These are phyloP conservation scores for Psilocybe azurescens DNA, from an alignment of 768 basidiomycete genomes.

Conservation along the genomic window DNA sequence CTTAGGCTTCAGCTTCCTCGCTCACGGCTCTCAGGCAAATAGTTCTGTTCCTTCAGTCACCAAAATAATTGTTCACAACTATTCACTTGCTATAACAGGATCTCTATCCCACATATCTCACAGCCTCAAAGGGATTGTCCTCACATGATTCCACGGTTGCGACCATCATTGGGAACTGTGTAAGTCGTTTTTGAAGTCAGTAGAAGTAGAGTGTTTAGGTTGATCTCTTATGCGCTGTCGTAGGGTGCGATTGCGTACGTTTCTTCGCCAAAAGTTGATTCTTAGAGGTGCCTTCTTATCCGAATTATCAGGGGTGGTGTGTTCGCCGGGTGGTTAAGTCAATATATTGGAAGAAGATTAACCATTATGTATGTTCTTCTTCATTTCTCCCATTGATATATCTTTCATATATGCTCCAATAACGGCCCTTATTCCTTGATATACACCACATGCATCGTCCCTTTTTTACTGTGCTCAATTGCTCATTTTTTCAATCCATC, in stretches of 20 bases:
- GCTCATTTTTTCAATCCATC: neutral
- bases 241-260: conserved; percentile 45
- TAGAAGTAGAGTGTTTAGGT: neutral
- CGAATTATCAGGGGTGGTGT: conserved; percentile 60
- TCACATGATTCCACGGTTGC: conserved; percentile 66
- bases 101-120: conserved; percentile 81
- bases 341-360: conserved; percentile 83
- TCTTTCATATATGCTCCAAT: conserved; percentile 1
- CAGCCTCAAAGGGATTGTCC: conserved; percentile 64
- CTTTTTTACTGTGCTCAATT: neutral
- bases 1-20: conserved; percentile 76
- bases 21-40: conserved; percentile 69
- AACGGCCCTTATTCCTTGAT: neutral
- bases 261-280: no score
- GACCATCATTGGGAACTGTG: conserved; percentile 82
- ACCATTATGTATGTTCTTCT: conserved; percentile 62
- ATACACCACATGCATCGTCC: neutral
- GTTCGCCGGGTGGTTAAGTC: conserved; percentile 74
- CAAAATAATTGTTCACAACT: neutral
- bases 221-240: conserved; percentile 1
- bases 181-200: conserved; percentile 28
- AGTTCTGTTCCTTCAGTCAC: neutral
- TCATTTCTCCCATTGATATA: neutral
- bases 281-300: neutral
- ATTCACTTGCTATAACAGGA: conserved; percentile 44